Base-by-base conservation (phyloP, 805 yeast genomes). In the Yarrowia keelungensis region DNA sequence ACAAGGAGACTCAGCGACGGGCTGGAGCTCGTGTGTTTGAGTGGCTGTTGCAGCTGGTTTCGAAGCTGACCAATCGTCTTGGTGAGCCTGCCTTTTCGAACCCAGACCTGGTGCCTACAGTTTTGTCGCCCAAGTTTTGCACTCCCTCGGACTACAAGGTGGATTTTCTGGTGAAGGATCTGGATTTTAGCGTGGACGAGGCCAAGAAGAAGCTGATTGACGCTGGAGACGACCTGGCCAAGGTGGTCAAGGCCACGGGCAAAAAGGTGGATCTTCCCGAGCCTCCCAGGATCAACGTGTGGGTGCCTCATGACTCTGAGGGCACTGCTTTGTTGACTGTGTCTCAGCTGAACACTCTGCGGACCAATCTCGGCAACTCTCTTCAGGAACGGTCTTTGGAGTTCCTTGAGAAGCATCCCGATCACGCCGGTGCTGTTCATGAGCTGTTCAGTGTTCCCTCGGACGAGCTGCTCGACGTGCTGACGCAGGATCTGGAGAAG, bases 141-240 rank as follows among this genome's bases (percentile, higher is more conserved):
- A 43, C 71, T n/a, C 75, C 78, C 7, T 68, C 74, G 12, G 76
- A 77, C 43, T 70, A 70, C 32, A 71, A 71, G 59, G 74, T 74
- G 19, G 69, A 70, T 5, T 71, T 72, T 9, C 58, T 76, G 14
- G 71, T 73, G 22, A 67, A 68, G n/a, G 49, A 69, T 8, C 74
- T 75, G 15, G 72, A 68, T 32, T 47, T 53, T 26, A 51, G 61
- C 12, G 12, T 16, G 14, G 59, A 51, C 4, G 69, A 61, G 0
- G 73, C 71, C 14, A 50, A 64, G 35, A 41, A 45, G 35, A 70
- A 68, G 19, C 68, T 73, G 47, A 16, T 47, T n/a, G 61, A 50
- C 7, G 19, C 46, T 7, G 43, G 66, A 14, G 73, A 73, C 45
- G 38, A 62, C 32, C 46, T 62, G 10, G 36, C n/a, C 35, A 26